Evolutionary conservation across 1,284 basidiomycete species (phyloP).

Genomic region (Phellinidium pouzarii): DNA sequence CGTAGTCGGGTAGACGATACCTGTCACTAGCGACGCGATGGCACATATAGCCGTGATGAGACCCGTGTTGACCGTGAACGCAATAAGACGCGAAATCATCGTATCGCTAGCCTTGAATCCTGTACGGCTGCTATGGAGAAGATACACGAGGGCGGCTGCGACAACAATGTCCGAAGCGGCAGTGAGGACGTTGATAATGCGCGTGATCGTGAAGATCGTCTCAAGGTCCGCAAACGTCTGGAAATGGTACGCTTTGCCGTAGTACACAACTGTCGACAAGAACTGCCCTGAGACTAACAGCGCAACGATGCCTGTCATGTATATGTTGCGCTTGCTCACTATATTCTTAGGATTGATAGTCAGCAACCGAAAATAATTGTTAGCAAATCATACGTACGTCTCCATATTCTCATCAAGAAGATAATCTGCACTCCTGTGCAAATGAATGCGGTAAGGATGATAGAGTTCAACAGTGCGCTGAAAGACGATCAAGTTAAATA

Average conservation of each 20-base stretch:
- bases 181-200: constrained; percentile 10
- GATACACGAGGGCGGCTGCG: constrained; percentile 7
- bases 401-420: background rate
- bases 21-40: constrained; percentile 11
- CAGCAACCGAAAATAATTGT: background rate
- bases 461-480: background rate
- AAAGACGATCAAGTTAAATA: background rate
- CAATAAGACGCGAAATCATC: constrained; percentile 15
- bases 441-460: background rate
- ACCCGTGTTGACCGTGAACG: constrained; percentile 18
- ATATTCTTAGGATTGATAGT: too few relatives aligned
- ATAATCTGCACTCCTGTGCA: background rate
- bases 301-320: background rate
- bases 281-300: constrained; percentile 5
- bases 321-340: constrained; percentile 17
- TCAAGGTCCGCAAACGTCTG: constrained; percentile 2
- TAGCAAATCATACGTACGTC: background rate
- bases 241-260: background rate
- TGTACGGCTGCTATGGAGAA: constrained; percentile 12
- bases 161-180: constrained; percentile 12
- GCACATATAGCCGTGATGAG: constrained; percentile 17
- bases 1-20: constrained; percentile 8
- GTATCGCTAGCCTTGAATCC: constrained; percentile 11
- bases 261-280: constrained; percentile 5
- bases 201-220: constrained; percentile 3